Evolutionary conservation across 345 rosid species (phyloP).

Genomic region (Corchorus olitorius): DNA sequence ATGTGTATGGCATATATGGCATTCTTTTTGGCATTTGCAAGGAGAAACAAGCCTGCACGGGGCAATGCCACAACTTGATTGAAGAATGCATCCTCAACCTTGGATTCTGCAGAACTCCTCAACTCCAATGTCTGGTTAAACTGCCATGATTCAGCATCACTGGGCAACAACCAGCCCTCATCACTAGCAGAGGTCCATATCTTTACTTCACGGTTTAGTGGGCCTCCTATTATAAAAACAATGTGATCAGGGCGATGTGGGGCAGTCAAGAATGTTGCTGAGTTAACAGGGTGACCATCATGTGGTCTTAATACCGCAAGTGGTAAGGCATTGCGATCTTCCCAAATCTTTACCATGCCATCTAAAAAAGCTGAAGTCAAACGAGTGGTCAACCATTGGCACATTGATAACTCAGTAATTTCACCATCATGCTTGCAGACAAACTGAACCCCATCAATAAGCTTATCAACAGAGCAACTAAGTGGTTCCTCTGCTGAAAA

Average conservation of each 20-base stretch:
- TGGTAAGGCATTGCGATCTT: slow-evolving; percentile 61
- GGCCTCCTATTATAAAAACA: slow-evolving; percentile 76
- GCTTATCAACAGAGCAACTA: slow-evolving; percentile 50
- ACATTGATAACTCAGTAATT: slow-evolving; percentile 73
- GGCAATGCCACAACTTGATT: slow-evolving; percentile 71
- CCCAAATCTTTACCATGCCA: slow-evolving; percentile 83
- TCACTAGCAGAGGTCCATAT: slow-evolving; percentile 63
- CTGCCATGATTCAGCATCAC: slow-evolving; percentile 58
- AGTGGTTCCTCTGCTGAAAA: slow-evolving; percentile 64
- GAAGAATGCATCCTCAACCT: slow-evolving; percentile 61
- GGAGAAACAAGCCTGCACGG: slow-evolving; percentile 55
- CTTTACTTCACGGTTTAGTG: slow-evolving; percentile 59
- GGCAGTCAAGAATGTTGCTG: slow-evolving; percentile 63
- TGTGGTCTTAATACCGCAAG: slow-evolving; percentile 65
- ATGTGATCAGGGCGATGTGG: slow-evolving; percentile 70
- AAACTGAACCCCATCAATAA: slow-evolving; percentile 67
- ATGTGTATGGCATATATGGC: slow-evolving; percentile 69
- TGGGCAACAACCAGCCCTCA: slow-evolving; percentile 75
- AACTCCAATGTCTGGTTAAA: slow-evolving; percentile 66
- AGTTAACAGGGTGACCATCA: slow-evolving; percentile 63
- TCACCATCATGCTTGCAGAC: slow-evolving; percentile 75
- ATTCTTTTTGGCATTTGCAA: slow-evolving; percentile 77
- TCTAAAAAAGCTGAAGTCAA: slow-evolving; percentile 75
- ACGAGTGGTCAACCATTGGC: slow-evolving; percentile 75
- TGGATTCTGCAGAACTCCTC: slow-evolving; percentile 53